Evolutionary conservation across 148 eudicot genomes (phyloP).

Genomic region (Rhododendron simsii): DNA sequence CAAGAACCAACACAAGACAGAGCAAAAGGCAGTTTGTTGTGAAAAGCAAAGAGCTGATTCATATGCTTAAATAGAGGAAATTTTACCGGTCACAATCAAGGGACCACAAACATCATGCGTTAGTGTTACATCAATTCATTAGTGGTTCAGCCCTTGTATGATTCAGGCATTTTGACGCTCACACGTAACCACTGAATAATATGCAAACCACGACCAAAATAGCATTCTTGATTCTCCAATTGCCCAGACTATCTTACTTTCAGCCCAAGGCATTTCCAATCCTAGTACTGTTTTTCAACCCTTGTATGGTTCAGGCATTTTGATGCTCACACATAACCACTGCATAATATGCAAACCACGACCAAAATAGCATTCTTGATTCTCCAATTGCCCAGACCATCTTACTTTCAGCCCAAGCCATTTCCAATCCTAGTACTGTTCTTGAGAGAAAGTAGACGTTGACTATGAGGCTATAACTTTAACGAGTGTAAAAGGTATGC

Average conservation of each 20-base stretch:
- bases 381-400: not conserved
- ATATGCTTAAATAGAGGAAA: not conserved
- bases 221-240: not conserved
- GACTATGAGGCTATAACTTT: no score
- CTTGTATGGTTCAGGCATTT: not conserved
- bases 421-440: not conserved
- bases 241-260: not conserved
- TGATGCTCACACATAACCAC: not conserved
- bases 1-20: not conserved
- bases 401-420: not conserved
- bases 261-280: not conserved
- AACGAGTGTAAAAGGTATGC: no score
- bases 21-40: not conserved
- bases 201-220: not conserved
- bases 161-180: not conserved
- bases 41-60: not conserved
- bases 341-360: not conserved
- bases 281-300: no score
- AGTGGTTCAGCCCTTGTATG: not conserved
- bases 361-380: not conserved
- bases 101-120: not conserved
- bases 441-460: no score
- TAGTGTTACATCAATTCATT: not conserved
- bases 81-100: not conserved
- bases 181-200: not conserved